A percentile compares a stretch with the other conserved stretches of the same genome.
phyloP scores from a whole-genome alignment of 495 filamentous ascomycete species.

The Lichenothelia convexa region DNA sequence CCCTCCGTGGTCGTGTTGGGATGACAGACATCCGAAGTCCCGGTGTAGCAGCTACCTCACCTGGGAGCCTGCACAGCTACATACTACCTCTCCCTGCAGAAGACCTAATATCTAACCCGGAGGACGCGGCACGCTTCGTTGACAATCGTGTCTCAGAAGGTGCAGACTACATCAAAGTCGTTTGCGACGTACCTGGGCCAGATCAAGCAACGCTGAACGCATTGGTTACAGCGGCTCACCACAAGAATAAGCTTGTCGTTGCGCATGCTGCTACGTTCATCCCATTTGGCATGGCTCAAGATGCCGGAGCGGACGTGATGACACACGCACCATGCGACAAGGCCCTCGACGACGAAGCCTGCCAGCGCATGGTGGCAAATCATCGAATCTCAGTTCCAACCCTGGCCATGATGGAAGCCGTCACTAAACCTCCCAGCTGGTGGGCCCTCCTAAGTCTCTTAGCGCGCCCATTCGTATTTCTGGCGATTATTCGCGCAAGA shows the following conservation, averaged over 20 bases:
- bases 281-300: conserved; percentile 1
- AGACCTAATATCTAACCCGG: conserved; percentile 1
- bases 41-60: conserved; percentile 13
- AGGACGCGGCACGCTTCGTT: conserved; percentile 14
- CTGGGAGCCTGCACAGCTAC: conserved; percentile 3
- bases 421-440: not conserved
- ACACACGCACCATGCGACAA: conserved; percentile 1
- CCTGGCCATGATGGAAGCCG: not conserved
- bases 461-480: too few species aligned
- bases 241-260: conserved; percentile 13
- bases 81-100: not conserved
- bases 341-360: not conserved
- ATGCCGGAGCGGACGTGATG: conserved; percentile 1
- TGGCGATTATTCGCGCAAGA: too few species aligned
- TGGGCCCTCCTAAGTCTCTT: too few species aligned
- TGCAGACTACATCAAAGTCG: conserved; percentile 22
- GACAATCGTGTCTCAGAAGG: conserved; percentile 10
- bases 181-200: conserved; percentile 14
- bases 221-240: conserved; percentile 16
- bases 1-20: conserved; percentile 13
- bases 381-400: not conserved
- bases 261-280: conserved; percentile 13
- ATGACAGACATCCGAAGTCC: conserved; percentile 14
- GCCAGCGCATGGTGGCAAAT: not conserved
- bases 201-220: conserved; percentile 4